These are phyloP conservation scores for Uronychia setigera DNA, from an alignment of 73 alveolate species.

Conservation along the genomic window DNA sequence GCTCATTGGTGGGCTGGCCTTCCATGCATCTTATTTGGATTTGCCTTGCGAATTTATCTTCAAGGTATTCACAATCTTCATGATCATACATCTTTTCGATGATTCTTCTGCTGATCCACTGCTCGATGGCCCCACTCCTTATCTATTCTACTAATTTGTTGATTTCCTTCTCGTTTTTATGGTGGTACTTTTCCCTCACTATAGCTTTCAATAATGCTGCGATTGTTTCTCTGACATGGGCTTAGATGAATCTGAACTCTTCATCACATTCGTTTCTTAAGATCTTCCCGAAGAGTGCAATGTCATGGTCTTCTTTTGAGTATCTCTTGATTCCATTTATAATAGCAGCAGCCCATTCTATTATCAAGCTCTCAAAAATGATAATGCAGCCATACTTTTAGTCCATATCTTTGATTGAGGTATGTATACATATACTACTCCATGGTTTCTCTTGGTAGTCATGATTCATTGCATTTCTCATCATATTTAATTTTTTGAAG, in stretches of 20 bases:
- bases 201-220: conserved; percentile 60
- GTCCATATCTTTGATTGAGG: conserved; percentile 80
- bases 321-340: conserved; percentile 79
- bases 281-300: conserved; percentile 94
- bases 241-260: conserved; percentile 79
- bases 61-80: conserved; percentile 65
- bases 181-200: conserved; percentile 69
- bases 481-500: conserved; percentile 69
- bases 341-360: conserved; percentile 85
- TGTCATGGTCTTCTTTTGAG: conserved; percentile 90
- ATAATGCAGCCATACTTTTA: conserved; percentile 35
- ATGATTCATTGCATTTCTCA: conserved; percentile 68
- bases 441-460: conserved; percentile 75
- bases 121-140: conserved; percentile 49
- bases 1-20: conserved; percentile 7
- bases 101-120: conserved; percentile 68
- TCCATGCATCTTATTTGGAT: conserved; percentile 19
- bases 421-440: conserved; percentile 82
- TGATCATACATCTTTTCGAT: conserved; percentile 70
- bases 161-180: conserved; percentile 67
- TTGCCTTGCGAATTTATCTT: conserved; percentile 44
- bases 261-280: conserved; percentile 98
- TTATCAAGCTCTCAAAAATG: conserved; percentile 56
- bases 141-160: conserved; percentile 50
- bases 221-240: conserved; percentile 70